Evolutionary conservation across 495 filamentous ascomycete species (phyloP), one percentile per base, ranked within the genome.

Genomic region (Chaetomium cochliodes): DNA sequence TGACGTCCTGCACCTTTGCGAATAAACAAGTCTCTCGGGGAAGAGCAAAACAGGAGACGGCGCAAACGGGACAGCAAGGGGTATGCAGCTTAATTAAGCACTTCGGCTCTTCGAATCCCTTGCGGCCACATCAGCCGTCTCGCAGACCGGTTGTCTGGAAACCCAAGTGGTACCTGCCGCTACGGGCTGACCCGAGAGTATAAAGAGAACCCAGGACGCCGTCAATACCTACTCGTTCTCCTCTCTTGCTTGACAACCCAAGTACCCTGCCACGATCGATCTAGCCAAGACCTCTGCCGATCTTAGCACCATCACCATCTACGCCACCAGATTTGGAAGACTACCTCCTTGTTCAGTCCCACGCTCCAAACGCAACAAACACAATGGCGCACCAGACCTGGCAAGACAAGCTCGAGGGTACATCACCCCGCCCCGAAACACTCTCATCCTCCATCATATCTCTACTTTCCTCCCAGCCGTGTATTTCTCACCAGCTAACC

Each of bases 1-100:
- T 72, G 69, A 69, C 69, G 72, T 74, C 66, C 72, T 75, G 77
- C 72, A 78, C 70, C 70, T 73, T 75, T 72, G 77, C 73, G 78
- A 71, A 66, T 74, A 77, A 78, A 78, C 75, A 78, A 72, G 69
- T 63, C 52, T 58, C 28, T 49, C 30, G 37, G 46, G 9, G 53
- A 49, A 37, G 28, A 42, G 60, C 47, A 58, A 64, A 44, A 52
- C 37, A 33, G 18, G 47, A 63, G 20, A 72, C 56, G 62, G 52
- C 63, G 62, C 66, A 54, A 33, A 63, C 55, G 26, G 51, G 33
- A 46, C 64, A 50, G 63, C 30, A 58, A 57, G 51, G 28, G 61
- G 50, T 33, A 37, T 65, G 51, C 39, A 64, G 58, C 63, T 66
- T 64, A 41, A 67, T 68, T 66, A 69, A 67, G 65, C 67, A 68